Percentiles rank a stretch among this genome's conserved stretches.
Conservation (phyloP, 306 rosid species). For the Bauhinia variegata region DNA sequence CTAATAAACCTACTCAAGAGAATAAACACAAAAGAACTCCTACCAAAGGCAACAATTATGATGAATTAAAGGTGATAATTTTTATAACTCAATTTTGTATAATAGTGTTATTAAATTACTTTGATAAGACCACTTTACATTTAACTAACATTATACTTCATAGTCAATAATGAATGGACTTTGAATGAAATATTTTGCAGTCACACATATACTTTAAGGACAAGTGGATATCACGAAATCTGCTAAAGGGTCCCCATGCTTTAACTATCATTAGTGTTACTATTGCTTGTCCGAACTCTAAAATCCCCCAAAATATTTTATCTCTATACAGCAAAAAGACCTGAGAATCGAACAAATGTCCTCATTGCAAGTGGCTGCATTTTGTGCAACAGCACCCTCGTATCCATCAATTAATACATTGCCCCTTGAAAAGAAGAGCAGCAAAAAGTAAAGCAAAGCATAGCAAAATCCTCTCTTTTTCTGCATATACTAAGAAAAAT, state of each 20-base stretch:
- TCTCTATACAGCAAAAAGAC: constrained; percentile 12
- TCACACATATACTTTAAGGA: constrained; percentile 39
- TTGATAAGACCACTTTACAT: neutral
- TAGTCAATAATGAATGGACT: no score
- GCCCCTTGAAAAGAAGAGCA: constrained; percentile 26
- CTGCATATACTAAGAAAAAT: no score
- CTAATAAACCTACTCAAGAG: neutral
- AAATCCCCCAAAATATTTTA: constrained; percentile 35
- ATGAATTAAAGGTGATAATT: neutral
- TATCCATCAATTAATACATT: constrained; percentile 29
- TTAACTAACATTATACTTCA: no score
- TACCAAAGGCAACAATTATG: neutral
- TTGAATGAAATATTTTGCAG: constrained; percentile 4
- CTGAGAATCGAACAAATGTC: constrained; percentile 39
- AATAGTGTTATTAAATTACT: no score
- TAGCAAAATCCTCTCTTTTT: neutral
- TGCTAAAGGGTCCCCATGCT: constrained; percentile 32
- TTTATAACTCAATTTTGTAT: no score
- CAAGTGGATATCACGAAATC: constrained; percentile 46
- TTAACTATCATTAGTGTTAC: neutral
- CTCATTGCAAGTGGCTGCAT: constrained; percentile 34
- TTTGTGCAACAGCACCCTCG: constrained; percentile 27
- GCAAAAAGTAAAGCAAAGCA: constrained; percentile 2
- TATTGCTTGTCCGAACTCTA: constrained; percentile 7
- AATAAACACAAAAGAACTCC: neutral